phyloP scores from a whole-genome alignment of 371 early-diverging fungal species.

The Scutellospora calospora region DNA sequence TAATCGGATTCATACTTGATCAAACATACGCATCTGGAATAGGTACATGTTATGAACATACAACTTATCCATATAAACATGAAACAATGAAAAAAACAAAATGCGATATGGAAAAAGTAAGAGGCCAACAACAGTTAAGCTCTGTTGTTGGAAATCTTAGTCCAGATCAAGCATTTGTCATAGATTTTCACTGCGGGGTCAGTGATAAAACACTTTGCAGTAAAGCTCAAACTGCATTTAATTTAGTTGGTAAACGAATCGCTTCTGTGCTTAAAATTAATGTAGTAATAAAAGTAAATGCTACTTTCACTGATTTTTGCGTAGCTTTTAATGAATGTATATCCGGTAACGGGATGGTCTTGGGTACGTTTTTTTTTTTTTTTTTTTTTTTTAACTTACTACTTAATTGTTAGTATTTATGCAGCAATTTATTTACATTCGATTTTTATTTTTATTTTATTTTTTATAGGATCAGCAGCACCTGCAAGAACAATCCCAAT shows the following conservation, averaged over 20 bases:
- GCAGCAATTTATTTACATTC: no score
- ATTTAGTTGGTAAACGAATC: slow-evolving; percentile 51
- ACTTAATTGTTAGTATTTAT: no score
- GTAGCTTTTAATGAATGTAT: not conserved
- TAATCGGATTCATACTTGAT: no score
- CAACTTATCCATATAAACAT: no score
- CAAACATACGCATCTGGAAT: no score
- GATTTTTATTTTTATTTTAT: no score
- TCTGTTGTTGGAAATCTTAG: no score
- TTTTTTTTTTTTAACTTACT: no score
- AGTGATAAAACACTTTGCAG: slow-evolving; percentile 40
- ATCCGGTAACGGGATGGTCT: not conserved
- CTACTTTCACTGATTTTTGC: slow-evolving; percentile 64
- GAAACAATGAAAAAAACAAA: not conserved
- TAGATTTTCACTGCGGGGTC: slow-evolving; percentile 3
- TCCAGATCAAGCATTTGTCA: not conserved
- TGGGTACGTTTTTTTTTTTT: not conserved
- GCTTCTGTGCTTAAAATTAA: slow-evolving; percentile 53
- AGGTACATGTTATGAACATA: no score
- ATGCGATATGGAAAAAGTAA: not conserved
- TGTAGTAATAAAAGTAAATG: slow-evolving; percentile 59
- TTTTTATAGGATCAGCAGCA: slow-evolving; percentile 48
- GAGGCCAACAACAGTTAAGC: no score
- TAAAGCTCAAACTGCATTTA: slow-evolving; percentile 51
- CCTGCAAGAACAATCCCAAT: slow-evolving; percentile 60